A percentile compares a stretch with the other conserved stretches of the same genome.
Evolutionary conservation across 164 flowering plant genomes (phyloP).

Genomic region (Stephania cephalantha): DNA sequence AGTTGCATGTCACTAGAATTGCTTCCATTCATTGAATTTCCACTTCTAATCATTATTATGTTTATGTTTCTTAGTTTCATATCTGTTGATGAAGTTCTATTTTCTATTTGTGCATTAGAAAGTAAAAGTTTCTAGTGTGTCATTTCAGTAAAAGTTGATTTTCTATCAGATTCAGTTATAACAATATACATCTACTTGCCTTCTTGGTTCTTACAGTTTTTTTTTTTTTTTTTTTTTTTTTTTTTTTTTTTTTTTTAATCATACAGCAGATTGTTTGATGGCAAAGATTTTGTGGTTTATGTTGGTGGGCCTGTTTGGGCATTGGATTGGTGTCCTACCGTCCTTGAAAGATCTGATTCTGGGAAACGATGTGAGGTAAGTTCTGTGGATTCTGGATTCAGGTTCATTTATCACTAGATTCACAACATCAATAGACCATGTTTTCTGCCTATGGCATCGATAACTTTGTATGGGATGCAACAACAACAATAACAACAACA

Average conservation of each 20-base stretch:
- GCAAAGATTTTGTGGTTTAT: constrained; percentile 73
- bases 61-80: neutral
- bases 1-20: neutral
- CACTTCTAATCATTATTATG: neutral
- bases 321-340: constrained; percentile 92
- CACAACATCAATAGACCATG: neutral
- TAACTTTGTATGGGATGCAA: too few species aligned
- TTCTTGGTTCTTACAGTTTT: constrained; percentile 1
- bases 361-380: constrained; percentile 58
- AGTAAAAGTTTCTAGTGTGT: neutral
- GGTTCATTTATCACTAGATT: too few species aligned
- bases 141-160: neutral
- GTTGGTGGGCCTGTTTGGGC: constrained; percentile 94
- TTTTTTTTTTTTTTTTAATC: neutral
- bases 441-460: neutral
- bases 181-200: neutral
- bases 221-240: neutral
- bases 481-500: too few species aligned
- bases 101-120: neutral
- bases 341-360: constrained; percentile 29
- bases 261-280: constrained; percentile 29
- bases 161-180: neutral
- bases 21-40: neutral
- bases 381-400: neutral
- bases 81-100: neutral